phyloP scores from a whole-genome alignment of 495 filamentous ascomycete species.

The Hypomontagnella monticulosa region DNA sequence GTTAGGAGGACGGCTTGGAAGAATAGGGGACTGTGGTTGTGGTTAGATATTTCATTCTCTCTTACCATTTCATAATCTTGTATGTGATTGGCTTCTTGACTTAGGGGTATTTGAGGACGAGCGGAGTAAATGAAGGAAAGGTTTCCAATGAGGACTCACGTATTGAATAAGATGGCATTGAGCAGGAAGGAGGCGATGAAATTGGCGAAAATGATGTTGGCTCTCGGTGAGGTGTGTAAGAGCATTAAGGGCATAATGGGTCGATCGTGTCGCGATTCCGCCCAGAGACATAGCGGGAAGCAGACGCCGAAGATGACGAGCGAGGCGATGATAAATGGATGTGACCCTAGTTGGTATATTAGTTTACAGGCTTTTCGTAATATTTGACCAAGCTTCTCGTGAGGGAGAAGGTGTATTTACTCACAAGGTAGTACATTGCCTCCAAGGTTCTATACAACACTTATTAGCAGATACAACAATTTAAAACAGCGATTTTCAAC shows the following conservation, averaged over 20 bases:
- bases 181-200: conserved; percentile 70
- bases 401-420: neutral
- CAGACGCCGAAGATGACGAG: conserved; percentile 65
- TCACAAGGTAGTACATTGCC: conserved; percentile 76
- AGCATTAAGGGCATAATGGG: conserved; percentile 79
- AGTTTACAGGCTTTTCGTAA: too few relatives aligned
- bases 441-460: conserved; percentile 68
- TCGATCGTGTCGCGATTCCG: conserved; percentile 67
- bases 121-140: neutral
- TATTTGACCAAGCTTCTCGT: too few relatives aligned
- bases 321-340: conserved; percentile 73
- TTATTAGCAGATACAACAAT: conserved; percentile 35
- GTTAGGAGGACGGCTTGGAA: conserved; percentile 83
- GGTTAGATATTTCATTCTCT: conserved; percentile 6
- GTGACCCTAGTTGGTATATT: conserved; percentile 59
- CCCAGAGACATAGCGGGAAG: conserved; percentile 67
- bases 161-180: conserved; percentile 79
- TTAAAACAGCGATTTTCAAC: conserved; percentile 25
- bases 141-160: conserved; percentile 44
- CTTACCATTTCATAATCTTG: neutral
- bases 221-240: conserved; percentile 66
- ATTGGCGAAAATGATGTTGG: conserved; percentile 75
- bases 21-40: conserved; percentile 66
- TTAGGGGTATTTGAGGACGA: neutral
- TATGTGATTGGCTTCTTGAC: neutral